Evolutionary conservation across 306 rosid species (phyloP).

Genomic region (Phaseolus lunatus): DNA sequence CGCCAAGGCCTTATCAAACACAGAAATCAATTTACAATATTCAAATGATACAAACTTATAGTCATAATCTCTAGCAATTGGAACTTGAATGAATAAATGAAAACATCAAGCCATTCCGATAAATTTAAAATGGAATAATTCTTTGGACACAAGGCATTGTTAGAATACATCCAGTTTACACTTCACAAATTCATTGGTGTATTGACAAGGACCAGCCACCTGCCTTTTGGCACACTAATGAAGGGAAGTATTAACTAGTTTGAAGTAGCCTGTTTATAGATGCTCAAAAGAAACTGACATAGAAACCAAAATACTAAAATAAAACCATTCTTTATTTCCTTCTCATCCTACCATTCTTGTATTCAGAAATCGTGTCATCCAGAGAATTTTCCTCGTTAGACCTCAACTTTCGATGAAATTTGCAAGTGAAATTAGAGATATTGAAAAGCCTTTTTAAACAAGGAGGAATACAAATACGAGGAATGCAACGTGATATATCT

Average conservation of each 20-base stretch:
- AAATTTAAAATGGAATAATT: slow-evolving; percentile 13
- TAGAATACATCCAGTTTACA: slow-evolving; percentile 14
- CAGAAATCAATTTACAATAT: slow-evolving; percentile 24
- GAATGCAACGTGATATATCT: slow-evolving; percentile 17
- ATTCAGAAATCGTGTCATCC: background rate
- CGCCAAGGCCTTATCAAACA: slow-evolving; percentile 24
- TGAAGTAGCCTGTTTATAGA: background rate
- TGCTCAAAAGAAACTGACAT: slow-evolving; percentile 9
- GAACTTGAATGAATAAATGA: slow-evolving; percentile 18
- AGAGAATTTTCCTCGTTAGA: background rate
- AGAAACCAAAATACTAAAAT: slow-evolving; percentile 25
- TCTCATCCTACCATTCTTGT: slow-evolving; percentile 23
- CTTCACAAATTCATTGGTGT: background rate
- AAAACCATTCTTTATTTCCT: slow-evolving; percentile 34
- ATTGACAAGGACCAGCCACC: slow-evolving; percentile 9
- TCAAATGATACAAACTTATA: slow-evolving; percentile 13
- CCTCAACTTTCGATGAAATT: slow-evolving; percentile 12
- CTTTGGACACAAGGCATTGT: background rate
- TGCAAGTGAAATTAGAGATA: slow-evolving; percentile 8
- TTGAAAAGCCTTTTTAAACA: slow-evolving; percentile 8
- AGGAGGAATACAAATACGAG: slow-evolving; percentile 19
- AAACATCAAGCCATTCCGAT: slow-evolving; percentile 2
- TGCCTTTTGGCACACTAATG: slow-evolving; percentile 3
- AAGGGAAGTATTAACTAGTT: slow-evolving; percentile 28
- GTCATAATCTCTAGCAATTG: slow-evolving; percentile 9